Evolutionary conservation across 257 asterid species (phyloP), one percentile per base, ranked within the genome.

Genomic region (Plectranthus barbatus): DNA sequence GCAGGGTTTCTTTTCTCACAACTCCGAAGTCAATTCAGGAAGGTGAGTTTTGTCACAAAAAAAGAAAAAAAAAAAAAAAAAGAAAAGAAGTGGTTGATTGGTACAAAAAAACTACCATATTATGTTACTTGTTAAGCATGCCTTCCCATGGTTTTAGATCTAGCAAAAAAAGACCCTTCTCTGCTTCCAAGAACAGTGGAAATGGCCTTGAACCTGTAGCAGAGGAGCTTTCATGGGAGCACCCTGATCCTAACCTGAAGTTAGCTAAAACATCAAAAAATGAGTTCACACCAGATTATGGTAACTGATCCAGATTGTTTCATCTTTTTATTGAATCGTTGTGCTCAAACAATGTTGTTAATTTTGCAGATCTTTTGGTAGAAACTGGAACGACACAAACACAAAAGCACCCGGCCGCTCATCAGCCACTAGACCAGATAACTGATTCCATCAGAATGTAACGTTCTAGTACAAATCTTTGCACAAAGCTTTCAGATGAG

Each of bases 341-440:
- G 0, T 48, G 31, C 41, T 61, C 21, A 42, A 29, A 29, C 21
- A 41, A 63, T 66, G 51, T 36, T 42, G 44, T 54, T 31, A 12
- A 33, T 58, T 64, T 45, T 66, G 77, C 85, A 92, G 97, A 87
- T 31, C 77, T 74, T 34, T n/a, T 92, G 77, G 75, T 85, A 37
- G 99, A 92, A 79, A 86, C 97, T 47, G 97, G 88, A 71, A 94
- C 95, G 56, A 86, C 97, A 4, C 99, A 85, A 78, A 86, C 95
- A 14, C 97, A 81, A 64, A 77, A 74, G 64, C 74, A 19, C 54
- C 83, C 74, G 21, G 51, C 33, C 44, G 48, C 39, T 5, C 26
- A 72, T 72, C 90, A 74, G 74, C 82, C 88, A 62, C 70, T 70
- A 37, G 95, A 92, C 71, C 81, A 73, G 62, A 83, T 89, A 69